Percentiles rank a stretch among this genome's conserved stretches.
These are phyloP conservation scores for Nitzschia sp. DNA, from an alignment of 108 stramenopile genomes.

Conservation along the genomic window DNA sequence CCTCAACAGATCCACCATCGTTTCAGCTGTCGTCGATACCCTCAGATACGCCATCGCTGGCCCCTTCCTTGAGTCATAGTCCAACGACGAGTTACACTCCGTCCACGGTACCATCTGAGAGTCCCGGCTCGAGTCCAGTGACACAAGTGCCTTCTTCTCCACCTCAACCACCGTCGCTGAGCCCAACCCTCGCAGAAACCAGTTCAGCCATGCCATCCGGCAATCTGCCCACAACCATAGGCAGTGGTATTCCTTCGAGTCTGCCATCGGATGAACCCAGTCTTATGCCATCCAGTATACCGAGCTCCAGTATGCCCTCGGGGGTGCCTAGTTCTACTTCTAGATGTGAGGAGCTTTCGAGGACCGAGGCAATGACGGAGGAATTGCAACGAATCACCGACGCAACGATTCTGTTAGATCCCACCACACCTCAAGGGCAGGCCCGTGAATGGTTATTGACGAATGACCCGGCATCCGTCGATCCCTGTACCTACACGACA, in stretches of 20 bases:
- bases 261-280: background rate
- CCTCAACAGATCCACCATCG: background rate
- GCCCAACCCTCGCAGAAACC: background rate
- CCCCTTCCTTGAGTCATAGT: background rate
- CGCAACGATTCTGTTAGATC: constrained; percentile 3
- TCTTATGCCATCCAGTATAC: background rate
- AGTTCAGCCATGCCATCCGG: background rate
- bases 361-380: background rate
- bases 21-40: background rate
- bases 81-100: background rate
- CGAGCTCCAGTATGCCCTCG: background rate
- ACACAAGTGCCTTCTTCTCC: background rate
- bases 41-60: background rate
- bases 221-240: background rate
- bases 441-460: constrained; percentile 27
- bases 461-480: constrained; percentile 17
- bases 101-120: background rate
- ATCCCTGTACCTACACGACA: constrained; percentile 36
- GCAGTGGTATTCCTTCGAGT: background rate
- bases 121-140: background rate
- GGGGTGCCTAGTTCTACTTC: background rate
- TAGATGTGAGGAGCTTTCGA: background rate
- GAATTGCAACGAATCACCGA: constrained; percentile 11
- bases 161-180: background rate
- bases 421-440: constrained; percentile 30